Conservation (phyloP, 139 green algal genomes). For the Parachlorella kessleri region DNA sequence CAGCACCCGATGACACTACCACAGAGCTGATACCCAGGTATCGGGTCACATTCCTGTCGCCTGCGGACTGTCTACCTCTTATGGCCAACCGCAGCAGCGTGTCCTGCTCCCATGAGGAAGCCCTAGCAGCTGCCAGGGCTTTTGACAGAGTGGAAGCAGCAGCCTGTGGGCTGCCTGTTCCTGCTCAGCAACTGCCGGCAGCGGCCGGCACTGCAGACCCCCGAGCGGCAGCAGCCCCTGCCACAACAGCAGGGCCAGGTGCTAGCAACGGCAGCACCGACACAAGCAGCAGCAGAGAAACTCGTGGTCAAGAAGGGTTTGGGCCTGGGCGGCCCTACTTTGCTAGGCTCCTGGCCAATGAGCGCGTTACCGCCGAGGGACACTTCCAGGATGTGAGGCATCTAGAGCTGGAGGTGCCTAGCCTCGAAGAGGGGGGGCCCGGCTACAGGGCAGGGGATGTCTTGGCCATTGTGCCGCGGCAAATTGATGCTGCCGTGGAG, state of each 20-base stretch:
- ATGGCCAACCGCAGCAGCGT: slow-evolving; percentile 4
- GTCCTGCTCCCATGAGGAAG: slow-evolving; percentile 11
- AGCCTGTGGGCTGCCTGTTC: slow-evolving; percentile 27
- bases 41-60: slow-evolving; percentile 35
- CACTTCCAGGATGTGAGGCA: slow-evolving; percentile 89
- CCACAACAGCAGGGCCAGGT: slow-evolving; percentile 1
- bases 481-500: slow-evolving; percentile 33
- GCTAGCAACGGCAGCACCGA: background rate
- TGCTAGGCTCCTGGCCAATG: slow-evolving; percentile 62
- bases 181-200: too few relatives aligned
- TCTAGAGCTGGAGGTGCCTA: slow-evolving; percentile 80
- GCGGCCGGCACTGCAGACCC: too few relatives aligned
- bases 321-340: slow-evolving; percentile 60
- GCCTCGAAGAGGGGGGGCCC: slow-evolving; percentile 33
- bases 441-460: slow-evolving; percentile 82
- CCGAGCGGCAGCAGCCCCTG: background rate
- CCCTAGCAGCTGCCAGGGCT: slow-evolving; percentile 37
- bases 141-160: slow-evolving; percentile 48
- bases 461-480: slow-evolving; percentile 72
- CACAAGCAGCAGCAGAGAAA: background rate
- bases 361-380: slow-evolving; percentile 63
- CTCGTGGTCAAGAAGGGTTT: too few relatives aligned
- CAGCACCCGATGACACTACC: slow-evolving; percentile 40
- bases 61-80: background rate
- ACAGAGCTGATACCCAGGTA: slow-evolving; percentile 62